Conservation (phyloP, 2,329 filamentous ascomycete species). For the Penicillium sp. region DNA sequence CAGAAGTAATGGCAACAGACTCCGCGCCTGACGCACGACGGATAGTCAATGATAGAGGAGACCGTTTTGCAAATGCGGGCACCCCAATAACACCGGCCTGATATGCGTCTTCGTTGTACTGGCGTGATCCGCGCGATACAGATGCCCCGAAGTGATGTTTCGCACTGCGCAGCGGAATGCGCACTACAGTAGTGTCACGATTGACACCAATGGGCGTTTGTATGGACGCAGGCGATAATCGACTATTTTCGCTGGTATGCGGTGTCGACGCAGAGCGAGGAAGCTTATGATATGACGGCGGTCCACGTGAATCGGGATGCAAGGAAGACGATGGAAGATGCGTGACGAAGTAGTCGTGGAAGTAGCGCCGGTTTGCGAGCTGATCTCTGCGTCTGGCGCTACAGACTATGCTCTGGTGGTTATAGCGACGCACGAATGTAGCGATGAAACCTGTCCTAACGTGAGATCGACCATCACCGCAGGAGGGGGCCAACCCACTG, state of each 20-base stretch:
- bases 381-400: constrained; percentile 8
- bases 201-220: constrained; percentile 54
- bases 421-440: constrained; percentile 28
- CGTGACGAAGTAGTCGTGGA: constrained; percentile 97
- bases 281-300: constrained; percentile 74
- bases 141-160: constrained; percentile 93
- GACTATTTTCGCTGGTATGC: constrained; percentile 54
- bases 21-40: constrained; percentile 23
- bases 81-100: constrained; percentile 92
- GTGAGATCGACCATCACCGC: constrained; percentile 11
- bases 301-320: constrained; percentile 73
- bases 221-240: constrained; percentile 53
- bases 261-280: constrained; percentile 80
- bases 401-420: constrained; percentile 18
- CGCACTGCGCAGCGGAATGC: constrained; percentile 86
- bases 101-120: constrained; percentile 89
- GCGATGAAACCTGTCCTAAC: constrained; percentile 30
- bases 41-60: constrained; percentile 61
- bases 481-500: constrained; percentile 26
- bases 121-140: constrained; percentile 73
- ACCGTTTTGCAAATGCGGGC: constrained; percentile 83
- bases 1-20: constrained; percentile 25
- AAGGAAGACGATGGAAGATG: constrained; percentile 90
- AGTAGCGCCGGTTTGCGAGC: constrained; percentile 47
- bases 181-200: constrained; percentile 85